These are phyloP conservation scores for Neofusicoccum kwambonambiense DNA, from an alignment of 2,329 filamentous ascomycete genomes.

Conservation along the genomic window DNA sequence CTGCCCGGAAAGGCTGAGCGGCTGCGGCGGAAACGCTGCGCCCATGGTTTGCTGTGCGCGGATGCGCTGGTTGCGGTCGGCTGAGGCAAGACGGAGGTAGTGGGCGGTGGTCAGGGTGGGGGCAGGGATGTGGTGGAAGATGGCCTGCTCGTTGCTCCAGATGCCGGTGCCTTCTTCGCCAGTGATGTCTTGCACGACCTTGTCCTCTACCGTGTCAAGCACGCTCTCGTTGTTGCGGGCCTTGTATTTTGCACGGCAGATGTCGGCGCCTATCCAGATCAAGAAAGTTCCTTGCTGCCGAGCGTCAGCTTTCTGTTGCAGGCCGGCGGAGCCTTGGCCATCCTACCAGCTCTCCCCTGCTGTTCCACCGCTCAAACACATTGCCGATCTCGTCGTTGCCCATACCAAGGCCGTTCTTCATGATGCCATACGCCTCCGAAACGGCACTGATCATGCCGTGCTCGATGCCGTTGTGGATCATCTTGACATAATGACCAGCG, in stretches of 20 bases:
- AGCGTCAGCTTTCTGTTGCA: neutral
- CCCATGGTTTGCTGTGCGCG: conserved; percentile 49
- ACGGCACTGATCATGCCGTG: conserved; percentile 68
- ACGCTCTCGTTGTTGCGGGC: conserved; percentile 46
- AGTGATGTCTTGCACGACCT: conserved; percentile 69
- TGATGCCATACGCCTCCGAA: conserved; percentile 64
- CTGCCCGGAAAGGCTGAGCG: conserved; percentile 27
- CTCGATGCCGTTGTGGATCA: conserved; percentile 74
- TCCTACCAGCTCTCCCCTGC: conserved; percentile 54
- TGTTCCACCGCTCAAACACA: conserved; percentile 61
- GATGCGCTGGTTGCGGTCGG: conserved; percentile 57
- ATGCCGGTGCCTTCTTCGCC: conserved; percentile 66
- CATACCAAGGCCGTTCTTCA: conserved; percentile 58
- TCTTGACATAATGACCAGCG: conserved; percentile 71
- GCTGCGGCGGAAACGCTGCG: conserved; percentile 41
- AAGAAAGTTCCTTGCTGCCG: conserved; percentile 57
- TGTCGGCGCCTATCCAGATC: conserved; percentile 61
- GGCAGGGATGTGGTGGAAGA: conserved; percentile 60
- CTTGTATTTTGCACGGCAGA: conserved; percentile 53
- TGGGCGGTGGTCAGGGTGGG: conserved; percentile 65
- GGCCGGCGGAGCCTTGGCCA: too few species aligned
- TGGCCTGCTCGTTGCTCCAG: conserved; percentile 64
- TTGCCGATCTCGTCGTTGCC: conserved; percentile 60
- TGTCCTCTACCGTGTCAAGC: conserved; percentile 63
- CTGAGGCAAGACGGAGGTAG: conserved; percentile 62